Evolutionary conservation across 805 yeast species (phyloP).

Genomic region (Cyberlindnera xishuangbannaensis): DNA sequence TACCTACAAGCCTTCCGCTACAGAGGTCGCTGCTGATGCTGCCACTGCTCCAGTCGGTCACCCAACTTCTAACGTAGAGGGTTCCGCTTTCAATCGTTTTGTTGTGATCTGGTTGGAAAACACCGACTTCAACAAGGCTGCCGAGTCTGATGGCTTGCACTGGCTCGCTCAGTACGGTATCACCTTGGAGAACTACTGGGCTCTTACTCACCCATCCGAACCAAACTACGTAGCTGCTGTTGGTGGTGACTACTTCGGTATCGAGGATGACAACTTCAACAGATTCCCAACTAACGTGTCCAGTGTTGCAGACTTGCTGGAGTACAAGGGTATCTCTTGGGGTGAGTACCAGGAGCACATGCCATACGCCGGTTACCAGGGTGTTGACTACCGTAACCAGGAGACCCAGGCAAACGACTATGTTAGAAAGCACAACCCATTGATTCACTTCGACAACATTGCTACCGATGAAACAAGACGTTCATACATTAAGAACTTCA

Average conservation of each 20-base stretch:
- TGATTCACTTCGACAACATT: slow-evolving; percentile 37
- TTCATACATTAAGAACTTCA: slow-evolving; percentile 42
- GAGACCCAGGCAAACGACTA: slow-evolving; percentile 39
- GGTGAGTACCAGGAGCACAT: slow-evolving; percentile 48
- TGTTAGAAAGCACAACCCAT: slow-evolving; percentile 49
- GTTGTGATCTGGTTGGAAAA: slow-evolving; percentile 45
- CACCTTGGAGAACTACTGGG: slow-evolving; percentile 44
- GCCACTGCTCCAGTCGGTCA: slow-evolving; percentile 2
- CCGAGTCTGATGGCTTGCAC: slow-evolving; percentile 37
- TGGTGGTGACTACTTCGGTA: slow-evolving; percentile 47
- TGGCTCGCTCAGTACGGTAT: slow-evolving; percentile 40
- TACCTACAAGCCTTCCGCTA: slow-evolving; percentile 8
- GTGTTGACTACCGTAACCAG: slow-evolving; percentile 40
- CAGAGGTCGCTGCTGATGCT: slow-evolving; percentile 16
- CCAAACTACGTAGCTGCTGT: slow-evolving; percentile 40
- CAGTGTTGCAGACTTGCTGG: slow-evolving; percentile 37
- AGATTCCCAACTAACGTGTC: slow-evolving; percentile 41
- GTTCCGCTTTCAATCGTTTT: slow-evolving; percentile 35
- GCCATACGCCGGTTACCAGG: slow-evolving; percentile 48
- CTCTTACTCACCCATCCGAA: slow-evolving; percentile 47
- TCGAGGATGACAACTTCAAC: slow-evolving; percentile 40
- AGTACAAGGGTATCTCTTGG: slow-evolving; percentile 42
- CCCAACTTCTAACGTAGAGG: slow-evolving; percentile 32
- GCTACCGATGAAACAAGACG: slow-evolving; percentile 31
- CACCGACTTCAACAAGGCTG: slow-evolving; percentile 47